Conservation (phyloP, 1,284 basidiomycete genomes). For the Trametes pubescens region DNA sequence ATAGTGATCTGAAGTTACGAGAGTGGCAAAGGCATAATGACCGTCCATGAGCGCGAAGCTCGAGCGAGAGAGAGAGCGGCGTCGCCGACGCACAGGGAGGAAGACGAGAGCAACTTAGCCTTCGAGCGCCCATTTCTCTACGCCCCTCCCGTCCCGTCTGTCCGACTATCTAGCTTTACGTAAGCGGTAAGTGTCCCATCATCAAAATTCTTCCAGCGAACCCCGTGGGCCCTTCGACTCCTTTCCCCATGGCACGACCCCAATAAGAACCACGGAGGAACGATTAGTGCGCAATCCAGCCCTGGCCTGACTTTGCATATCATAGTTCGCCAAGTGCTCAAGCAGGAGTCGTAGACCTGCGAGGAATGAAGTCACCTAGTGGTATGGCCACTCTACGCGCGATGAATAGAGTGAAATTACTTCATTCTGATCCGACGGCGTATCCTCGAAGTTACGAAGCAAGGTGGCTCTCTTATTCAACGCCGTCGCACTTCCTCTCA, state of each 20-base stretch:
- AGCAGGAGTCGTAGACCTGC: neutral
- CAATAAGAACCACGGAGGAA: neutral
- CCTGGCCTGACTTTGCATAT: neutral
- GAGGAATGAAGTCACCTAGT: neutral
- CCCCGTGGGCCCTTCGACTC: neutral
- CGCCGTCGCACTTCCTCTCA: slow-evolving; percentile 1
- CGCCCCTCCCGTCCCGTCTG: slow-evolving; percentile 24
- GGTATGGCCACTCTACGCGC: slow-evolving; percentile 4
- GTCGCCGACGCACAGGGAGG: slow-evolving; percentile 38
- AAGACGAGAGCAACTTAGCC: slow-evolving; percentile 27
- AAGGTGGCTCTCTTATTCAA: neutral
- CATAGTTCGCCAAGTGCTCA: neutral
- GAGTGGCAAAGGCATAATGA: slow-evolving; percentile 86
- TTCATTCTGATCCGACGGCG: slow-evolving; percentile 17
- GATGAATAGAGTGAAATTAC: neutral
- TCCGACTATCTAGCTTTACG: slow-evolving; percentile 31
- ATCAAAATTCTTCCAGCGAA: slow-evolving; percentile 22
- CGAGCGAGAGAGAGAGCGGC: slow-evolving; percentile 36
- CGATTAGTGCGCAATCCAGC: neutral
- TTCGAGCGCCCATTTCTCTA: slow-evolving; percentile 22
- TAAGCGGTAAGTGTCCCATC: slow-evolving; percentile 21
- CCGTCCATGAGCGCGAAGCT: slow-evolving; percentile 57
- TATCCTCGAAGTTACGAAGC: slow-evolving; percentile 17
- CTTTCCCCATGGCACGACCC: slow-evolving; percentile 18
- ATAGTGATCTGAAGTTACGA: slow-evolving; percentile 90